phyloP scores from a whole-genome alignment of 306 rosid species.

The Potentilla sterilis region DNA sequence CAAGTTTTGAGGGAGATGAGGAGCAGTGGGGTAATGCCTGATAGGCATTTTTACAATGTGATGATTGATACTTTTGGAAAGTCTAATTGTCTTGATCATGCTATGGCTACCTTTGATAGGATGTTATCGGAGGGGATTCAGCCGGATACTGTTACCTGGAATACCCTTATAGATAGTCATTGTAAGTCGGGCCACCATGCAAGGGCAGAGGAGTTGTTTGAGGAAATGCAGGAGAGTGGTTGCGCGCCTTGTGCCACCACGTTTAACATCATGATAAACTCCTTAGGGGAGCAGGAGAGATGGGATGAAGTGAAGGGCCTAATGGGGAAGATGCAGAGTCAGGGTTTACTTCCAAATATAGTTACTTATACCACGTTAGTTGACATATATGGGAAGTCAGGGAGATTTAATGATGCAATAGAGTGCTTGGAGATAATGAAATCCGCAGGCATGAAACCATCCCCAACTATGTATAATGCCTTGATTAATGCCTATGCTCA shows the following conservation, averaged over 20 bases:
- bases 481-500: slow-evolving; percentile 90
- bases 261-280: slow-evolving; percentile 78
- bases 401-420: slow-evolving; percentile 75
- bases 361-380: slow-evolving; percentile 83
- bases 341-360: slow-evolving; percentile 76
- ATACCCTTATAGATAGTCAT: slow-evolving; percentile 76
- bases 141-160: slow-evolving; percentile 86
- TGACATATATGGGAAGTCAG: slow-evolving; percentile 76
- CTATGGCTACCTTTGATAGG: slow-evolving; percentile 64
- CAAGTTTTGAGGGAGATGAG: slow-evolving; percentile 89
- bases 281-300: slow-evolving; percentile 72
- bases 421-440: slow-evolving; percentile 83
- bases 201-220: slow-evolving; percentile 70
- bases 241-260: slow-evolving; percentile 64
- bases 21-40: slow-evolving; percentile 68
- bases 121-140: slow-evolving; percentile 73
- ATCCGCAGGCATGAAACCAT: slow-evolving; percentile 74
- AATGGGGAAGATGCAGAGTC: slow-evolving; percentile 75
- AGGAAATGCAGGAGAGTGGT: slow-evolving; percentile 79
- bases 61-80: slow-evolving; percentile 94
- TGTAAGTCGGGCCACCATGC: slow-evolving; percentile 61
- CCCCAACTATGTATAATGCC: slow-evolving; percentile 88
- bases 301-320: slow-evolving; percentile 71
- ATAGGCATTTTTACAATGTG: slow-evolving; percentile 87
- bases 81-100: slow-evolving; percentile 79